Evolutionary conservation across 768 basidiomycete genomes (phyloP).

Genomic region (Tulasnella sp.): DNA sequence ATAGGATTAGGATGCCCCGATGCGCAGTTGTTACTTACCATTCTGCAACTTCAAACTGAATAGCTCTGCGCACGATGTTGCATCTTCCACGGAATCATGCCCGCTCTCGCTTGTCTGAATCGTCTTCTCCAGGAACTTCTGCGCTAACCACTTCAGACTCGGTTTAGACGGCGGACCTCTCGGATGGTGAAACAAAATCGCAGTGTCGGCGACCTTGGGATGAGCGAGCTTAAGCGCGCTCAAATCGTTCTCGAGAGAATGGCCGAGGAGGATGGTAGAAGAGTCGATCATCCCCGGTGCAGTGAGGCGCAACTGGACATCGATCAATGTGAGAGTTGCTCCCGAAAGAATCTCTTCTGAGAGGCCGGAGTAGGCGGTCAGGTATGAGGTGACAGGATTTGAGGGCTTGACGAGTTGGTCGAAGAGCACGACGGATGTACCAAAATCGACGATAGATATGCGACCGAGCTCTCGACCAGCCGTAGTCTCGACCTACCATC

Average conservation of each 20-base stretch:
- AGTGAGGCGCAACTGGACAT: constrained; percentile 66
- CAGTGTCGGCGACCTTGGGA: constrained; percentile 83
- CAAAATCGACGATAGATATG: constrained; percentile 71
- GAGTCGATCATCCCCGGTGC: constrained; percentile 34
- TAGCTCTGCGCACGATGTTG: constrained; percentile 75
- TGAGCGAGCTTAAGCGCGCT: constrained; percentile 79
- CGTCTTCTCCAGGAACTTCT: constrained; percentile 82
- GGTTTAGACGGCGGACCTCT: constrained; percentile 90
- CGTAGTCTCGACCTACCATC: not conserved
- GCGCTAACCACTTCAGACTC: constrained; percentile 91
- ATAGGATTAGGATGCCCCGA: not conserved
- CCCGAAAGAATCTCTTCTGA: constrained; percentile 56
- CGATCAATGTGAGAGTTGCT: constrained; percentile 65
- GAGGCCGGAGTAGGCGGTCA: constrained; percentile 97
- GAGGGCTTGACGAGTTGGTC: constrained; percentile 84
- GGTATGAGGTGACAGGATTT: constrained; percentile 77
- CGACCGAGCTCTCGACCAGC: constrained; percentile 84
- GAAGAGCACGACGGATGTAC: constrained; percentile 60
- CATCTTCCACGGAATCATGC: constrained; percentile 93
- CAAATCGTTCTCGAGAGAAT: constrained; percentile 92
- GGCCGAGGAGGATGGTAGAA: constrained; percentile 72
- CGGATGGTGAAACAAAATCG: constrained; percentile 82
- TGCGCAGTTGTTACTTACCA: constrained; percentile 35
- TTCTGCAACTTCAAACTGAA: constrained; percentile 68
- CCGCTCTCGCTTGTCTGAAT: constrained; percentile 64